Conservation (phyloP, 2,329 filamentous ascomycete species). For the Pseudogymnoascus destructans region DNA sequence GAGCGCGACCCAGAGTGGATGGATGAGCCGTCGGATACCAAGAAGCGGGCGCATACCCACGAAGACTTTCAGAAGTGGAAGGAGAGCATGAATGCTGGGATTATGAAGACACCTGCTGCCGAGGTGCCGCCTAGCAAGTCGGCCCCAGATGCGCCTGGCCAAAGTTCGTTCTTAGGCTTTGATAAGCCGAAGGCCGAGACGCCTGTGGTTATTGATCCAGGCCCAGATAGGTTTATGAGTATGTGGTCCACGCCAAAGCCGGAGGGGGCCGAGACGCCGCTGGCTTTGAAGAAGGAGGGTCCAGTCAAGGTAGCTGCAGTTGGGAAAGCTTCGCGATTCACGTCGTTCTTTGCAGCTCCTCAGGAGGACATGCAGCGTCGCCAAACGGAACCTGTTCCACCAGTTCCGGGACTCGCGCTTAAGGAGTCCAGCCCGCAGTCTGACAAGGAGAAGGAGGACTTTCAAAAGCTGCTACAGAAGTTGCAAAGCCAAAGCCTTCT, state of each 20-base stretch:
- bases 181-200: constrained; percentile 45
- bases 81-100: constrained; percentile 51
- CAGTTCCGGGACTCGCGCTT: constrained; percentile 26
- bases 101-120: constrained; percentile 23
- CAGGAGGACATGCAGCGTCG: constrained; percentile 38
- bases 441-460: constrained; percentile 67
- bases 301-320: constrained; percentile 40
- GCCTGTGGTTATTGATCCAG: constrained; percentile 44
- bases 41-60: constrained; percentile 60
- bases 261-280: constrained; percentile 22
- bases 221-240: constrained; percentile 67
- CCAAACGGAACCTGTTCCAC: constrained; percentile 37
- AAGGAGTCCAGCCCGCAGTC: constrained; percentile 21
- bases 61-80: constrained; percentile 95
- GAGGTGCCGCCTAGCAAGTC: constrained; percentile 27
- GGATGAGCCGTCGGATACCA: constrained; percentile 52
- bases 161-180: constrained; percentile 29
- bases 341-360: constrained; percentile 58
- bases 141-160: constrained; percentile 24
- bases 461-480: constrained; percentile 71
- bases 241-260: constrained; percentile 36
- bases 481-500: constrained; percentile 43
- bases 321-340: constrained; percentile 69
- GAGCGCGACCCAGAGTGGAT: constrained; percentile 90
- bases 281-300: constrained; percentile 33